Evolutionary conservation across 2,329 filamentous ascomycete genomes (phyloP), one percentile per base, ranked within the genome.

Genomic region (Calonectria pseudoreteaudii): DNA sequence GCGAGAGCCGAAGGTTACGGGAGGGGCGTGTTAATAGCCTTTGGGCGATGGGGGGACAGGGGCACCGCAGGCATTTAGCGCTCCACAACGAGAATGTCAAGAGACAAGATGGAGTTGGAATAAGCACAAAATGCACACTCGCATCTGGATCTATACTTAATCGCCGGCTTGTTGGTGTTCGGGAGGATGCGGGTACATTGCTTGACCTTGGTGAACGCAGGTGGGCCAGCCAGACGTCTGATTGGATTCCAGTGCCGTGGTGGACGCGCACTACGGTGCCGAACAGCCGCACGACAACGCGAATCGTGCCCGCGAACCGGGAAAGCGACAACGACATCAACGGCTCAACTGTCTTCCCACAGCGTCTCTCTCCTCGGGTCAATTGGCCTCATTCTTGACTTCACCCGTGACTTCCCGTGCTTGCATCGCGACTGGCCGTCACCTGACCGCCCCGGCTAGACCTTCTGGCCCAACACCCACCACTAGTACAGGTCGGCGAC

Each of bases 201-300:
- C 34, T 56, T 26, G 44, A 58, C 50, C 56, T 26, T 49, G 60
- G 26, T 65, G 60, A 49, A 49, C 14, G 26, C 56, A 38, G 26
- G 60, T 49, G 60, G 60, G 60, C 60, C 60, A 34, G 20, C 38
- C 53, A 10, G 41, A 18, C 38, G 66, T 36, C 4, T 68, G 66
- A 68, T 68, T 68, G 66, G 66, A 60, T 68, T 68, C 56, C 56
- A 62, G 56, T 23, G 31, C 28, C n/a, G 50, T 28, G 66, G 52
- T 47, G 50, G 66, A 47, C n/a, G 49, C 66, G 47, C 60, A 65
- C 60, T 65, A 65, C 60, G 41, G 65, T 68, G 65, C 65, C 65
- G 65, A 56, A 41, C 36, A 56, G 66, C 66, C 66, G 66, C 38
- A 65, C 34, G 38, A 23, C 38, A 49, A 65, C 41, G 28, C 34